phyloP scores from a whole-genome alignment of 2,329 filamentous ascomycete species.

The Byssothecium circinans region DNA sequence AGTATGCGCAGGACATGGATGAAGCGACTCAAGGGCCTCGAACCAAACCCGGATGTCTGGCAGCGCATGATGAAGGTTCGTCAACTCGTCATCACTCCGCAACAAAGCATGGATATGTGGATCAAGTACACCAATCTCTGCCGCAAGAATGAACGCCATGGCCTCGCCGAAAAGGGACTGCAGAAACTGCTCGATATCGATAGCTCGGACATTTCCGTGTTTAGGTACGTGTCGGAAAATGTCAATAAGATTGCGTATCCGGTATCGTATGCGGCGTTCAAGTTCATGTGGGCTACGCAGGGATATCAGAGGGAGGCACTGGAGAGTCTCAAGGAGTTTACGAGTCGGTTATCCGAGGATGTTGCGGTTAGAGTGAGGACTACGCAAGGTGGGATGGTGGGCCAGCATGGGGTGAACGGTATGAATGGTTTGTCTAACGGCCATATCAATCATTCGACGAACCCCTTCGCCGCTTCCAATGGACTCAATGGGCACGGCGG shows the following conservation, averaged over 20 bases:
- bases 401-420: constrained; percentile 42
- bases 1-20: constrained; percentile 96
- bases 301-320: constrained; percentile 48
- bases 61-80: constrained; percentile 96
- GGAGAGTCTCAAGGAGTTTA: constrained; percentile 64
- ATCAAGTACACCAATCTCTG: constrained; percentile 99
- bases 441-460: constrained; percentile 36
- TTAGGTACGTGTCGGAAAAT: constrained; percentile 39
- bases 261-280: constrained; percentile 94
- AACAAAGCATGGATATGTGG: constrained; percentile 98
- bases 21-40: constrained; percentile 88
- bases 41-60: constrained; percentile 98
- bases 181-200: constrained; percentile 73
- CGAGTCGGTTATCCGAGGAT: constrained; percentile 61
- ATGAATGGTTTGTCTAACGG: constrained; percentile 50
- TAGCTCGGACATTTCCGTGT: constrained; percentile 31
- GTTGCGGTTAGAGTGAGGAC: constrained; percentile 48
- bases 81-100: constrained; percentile 85
- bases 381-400: constrained; percentile 40
- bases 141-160: constrained; percentile 91
- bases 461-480: constrained; percentile 49
- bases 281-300: constrained; percentile 88
- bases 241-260: constrained; percentile 64
- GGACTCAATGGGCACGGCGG: constrained; percentile 54
- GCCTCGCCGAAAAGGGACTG: constrained; percentile 91